phyloP scores from a whole-genome alignment of 148 eudicot genomes.

The Rhododendron ferrugineum region DNA sequence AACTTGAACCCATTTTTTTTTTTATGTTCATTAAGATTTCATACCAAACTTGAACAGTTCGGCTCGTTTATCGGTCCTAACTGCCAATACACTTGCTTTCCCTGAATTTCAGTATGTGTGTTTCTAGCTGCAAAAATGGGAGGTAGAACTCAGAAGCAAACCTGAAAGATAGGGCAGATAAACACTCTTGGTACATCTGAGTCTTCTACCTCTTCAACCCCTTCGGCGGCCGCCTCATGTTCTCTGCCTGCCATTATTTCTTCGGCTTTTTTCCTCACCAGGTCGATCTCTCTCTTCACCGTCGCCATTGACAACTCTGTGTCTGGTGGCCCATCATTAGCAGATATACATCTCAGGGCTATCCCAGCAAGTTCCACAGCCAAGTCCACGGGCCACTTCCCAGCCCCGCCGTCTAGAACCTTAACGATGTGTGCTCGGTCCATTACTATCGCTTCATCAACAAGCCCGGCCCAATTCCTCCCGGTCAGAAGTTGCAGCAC shows the following conservation, averaged over 20 bases:
- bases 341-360: constrained; percentile 47
- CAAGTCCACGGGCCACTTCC: constrained; percentile 58
- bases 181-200: constrained; percentile 45
- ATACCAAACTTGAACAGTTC: neutral
- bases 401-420: constrained; percentile 42
- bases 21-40: neutral
- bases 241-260: constrained; percentile 29
- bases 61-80: neutral
- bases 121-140: neutral
- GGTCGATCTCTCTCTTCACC: constrained; percentile 31
- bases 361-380: constrained; percentile 43
- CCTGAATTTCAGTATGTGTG: neutral
- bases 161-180: constrained; percentile 73
- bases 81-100: neutral
- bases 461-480: constrained; percentile 41
- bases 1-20: neutral
- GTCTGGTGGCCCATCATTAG: constrained; percentile 13
- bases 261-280: constrained; percentile 47
- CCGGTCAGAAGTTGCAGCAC: constrained; percentile 62
- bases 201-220: constrained; percentile 15
- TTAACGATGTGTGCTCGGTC: constrained; percentile 17
- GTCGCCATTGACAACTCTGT: constrained; percentile 18
- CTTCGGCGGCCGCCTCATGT: constrained; percentile 13
- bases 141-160: constrained; percentile 5
- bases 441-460: constrained; percentile 18